Evolutionary conservation across 2,329 filamentous ascomycete species (phyloP).

Genomic region (Sporothrix dimorphospora): DNA sequence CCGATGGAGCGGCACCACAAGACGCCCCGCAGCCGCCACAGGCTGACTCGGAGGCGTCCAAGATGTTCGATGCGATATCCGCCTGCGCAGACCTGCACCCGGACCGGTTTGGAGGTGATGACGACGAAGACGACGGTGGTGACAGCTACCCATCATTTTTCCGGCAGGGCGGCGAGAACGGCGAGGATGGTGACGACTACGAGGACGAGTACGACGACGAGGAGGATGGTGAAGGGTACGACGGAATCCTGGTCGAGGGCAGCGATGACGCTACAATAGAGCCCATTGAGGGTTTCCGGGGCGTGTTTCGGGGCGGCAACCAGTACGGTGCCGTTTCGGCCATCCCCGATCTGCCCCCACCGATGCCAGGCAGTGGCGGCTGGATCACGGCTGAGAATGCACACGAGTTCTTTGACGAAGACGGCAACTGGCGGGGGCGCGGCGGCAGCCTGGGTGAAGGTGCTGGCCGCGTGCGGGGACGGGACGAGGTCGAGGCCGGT

Average conservation of each 20-base stretch:
- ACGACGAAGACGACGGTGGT: conserved; percentile 57
- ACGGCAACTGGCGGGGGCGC: conserved; percentile 74
- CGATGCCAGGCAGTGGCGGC: conserved; percentile 72
- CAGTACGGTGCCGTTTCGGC: conserved; percentile 44
- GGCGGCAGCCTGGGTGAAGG: conserved; percentile 63
- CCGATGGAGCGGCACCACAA: neutral
- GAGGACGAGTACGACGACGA: conserved; percentile 53
- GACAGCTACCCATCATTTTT: conserved; percentile 60
- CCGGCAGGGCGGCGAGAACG: conserved; percentile 55
- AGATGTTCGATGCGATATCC: conserved; percentile 71
- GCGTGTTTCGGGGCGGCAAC: conserved; percentile 50
- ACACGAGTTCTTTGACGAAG: conserved; percentile 76
- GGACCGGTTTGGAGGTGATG: conserved; percentile 64
- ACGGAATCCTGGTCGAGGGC: conserved; percentile 61
- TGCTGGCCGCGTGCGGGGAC: conserved; percentile 60
- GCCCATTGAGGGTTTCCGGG: conserved; percentile 61
- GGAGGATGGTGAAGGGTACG: conserved; percentile 60
- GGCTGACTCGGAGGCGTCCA: conserved; percentile 42
- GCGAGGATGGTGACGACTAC: conserved; percentile 55
- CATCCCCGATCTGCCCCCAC: conserved; percentile 60
- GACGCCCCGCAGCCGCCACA: conserved; percentile 35
- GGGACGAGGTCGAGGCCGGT: conserved; percentile 57
- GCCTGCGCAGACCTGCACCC: conserved; percentile 77
- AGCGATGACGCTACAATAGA: conserved; percentile 49
- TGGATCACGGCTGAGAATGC: conserved; percentile 95